Conservation (phyloP, 2,329 filamentous ascomycete genomes). For the Neodidymelliopsis sp. region DNA sequence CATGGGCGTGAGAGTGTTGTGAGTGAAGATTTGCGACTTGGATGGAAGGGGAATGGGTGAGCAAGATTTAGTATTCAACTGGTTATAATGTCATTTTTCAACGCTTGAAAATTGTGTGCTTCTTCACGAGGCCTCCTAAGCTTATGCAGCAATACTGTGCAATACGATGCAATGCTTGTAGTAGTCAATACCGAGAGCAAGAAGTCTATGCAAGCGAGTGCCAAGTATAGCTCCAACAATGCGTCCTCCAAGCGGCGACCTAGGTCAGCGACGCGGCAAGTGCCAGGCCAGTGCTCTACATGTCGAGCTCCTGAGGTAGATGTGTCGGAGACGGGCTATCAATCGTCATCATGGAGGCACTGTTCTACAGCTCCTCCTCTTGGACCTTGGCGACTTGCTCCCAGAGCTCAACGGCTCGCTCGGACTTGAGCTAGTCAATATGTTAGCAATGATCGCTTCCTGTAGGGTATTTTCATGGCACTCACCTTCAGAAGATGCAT, state of each 20-base stretch:
- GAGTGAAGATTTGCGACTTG: no score
- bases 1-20: no score
- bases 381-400: conserved; percentile 33
- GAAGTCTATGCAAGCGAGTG: conserved; percentile 6
- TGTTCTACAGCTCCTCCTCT: conserved; percentile 32
- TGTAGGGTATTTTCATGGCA: neutral
- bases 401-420: conserved; percentile 35
- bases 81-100: conserved; percentile 6
- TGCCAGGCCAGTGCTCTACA: no score
- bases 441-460: conserved; percentile 12
- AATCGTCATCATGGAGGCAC: neutral
- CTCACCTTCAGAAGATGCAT: conserved; percentile 65
- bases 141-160: conserved; percentile 2
- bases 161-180: no score
- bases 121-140: neutral
- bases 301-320: neutral
- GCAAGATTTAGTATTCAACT: no score
- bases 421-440: conserved; percentile 27
- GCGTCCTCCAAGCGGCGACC: no score
- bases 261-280: no score
- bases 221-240: conserved; percentile 2
- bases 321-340: neutral
- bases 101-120: neutral
- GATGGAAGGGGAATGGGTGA: no score
- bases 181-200: neutral